phyloP scores from a whole-genome alignment of 306 rosid species.

The Casuarina cunninghamiana region DNA sequence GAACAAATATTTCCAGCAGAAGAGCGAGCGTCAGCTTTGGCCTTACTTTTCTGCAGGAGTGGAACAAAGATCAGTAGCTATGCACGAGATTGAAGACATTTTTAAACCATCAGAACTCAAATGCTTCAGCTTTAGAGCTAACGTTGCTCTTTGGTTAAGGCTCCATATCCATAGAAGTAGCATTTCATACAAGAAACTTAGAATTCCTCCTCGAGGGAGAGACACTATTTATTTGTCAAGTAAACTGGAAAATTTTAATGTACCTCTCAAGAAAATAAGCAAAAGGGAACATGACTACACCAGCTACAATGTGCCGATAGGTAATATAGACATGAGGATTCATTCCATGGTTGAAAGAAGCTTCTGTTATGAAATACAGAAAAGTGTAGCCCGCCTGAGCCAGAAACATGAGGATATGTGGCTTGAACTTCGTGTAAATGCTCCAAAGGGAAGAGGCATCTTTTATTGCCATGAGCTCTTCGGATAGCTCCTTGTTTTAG shows the following conservation, averaged over 20 bases:
- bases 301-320: slow-evolving; percentile 62
- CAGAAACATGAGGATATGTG: slow-evolving; percentile 65
- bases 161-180: background rate
- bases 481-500: background rate
- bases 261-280: slow-evolving; percentile 86
- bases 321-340: slow-evolving; percentile 80
- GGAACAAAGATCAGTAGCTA: slow-evolving; percentile 7
- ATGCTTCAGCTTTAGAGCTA: no score
- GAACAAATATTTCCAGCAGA: slow-evolving; percentile 67
- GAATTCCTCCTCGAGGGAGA: no score
- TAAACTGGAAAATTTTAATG: background rate
- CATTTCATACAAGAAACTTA: no score
- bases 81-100: background rate
- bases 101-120: no score
- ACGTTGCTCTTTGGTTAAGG: no score
- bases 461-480: slow-evolving; percentile 32
- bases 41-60: slow-evolving; percentile 50
- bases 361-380: slow-evolving; percentile 61
- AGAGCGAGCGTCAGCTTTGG: slow-evolving; percentile 67
- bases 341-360: slow-evolving; percentile 92
- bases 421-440: slow-evolving; percentile 48
- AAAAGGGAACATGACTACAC: slow-evolving; percentile 57
- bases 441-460: background rate
- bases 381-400: slow-evolving; percentile 57
- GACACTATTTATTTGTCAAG: no score